Base-by-base conservation (phyloP, 2,329 filamentous ascomycete genomes). In the Trichoderma sp. region DNA sequence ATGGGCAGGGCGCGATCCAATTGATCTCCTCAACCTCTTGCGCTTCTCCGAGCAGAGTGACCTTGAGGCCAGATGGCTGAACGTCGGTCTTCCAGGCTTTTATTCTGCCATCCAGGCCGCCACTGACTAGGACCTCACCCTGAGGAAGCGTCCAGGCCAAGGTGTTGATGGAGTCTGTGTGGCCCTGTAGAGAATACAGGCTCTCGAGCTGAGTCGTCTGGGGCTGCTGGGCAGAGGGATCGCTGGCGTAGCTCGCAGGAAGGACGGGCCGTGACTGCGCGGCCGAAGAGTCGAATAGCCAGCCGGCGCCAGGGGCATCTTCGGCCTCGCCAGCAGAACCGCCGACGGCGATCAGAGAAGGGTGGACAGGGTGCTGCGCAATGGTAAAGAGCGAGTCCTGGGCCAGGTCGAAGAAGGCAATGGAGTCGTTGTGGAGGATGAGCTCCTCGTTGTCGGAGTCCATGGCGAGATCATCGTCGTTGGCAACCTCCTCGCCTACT, bases 11-110 rank as follows among this genome's bases (percentile, higher is more conserved):
- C 1, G 84, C 81, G 39, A 98, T 81, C 94, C 95, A 99, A 83
- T 96, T 97, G 76, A 99, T 91, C 81, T 98, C 95, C 74, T 96
- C 91, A 11, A 97, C 95, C 79, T 99, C 96, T 76, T 94, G 91
- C 3, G 89, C 87, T 76, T 96, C 92, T 67, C 87, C 91, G 10
- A 97, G 80, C 75, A 92, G 91, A 55, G 85, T 83, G 75, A 87
- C 79, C 63, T 84, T 81, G 58, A 83, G 78, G 70, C 84, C 84
- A 46, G 82, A 72, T 73, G 81, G 72, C 75, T 83, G 76, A 77
- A 85, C 74, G 14, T 81, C 78, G 1, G 86, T 78, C 72, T 87
- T 84, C 85, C 91, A 94, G 16, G 89, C 89, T 72, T 91, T 87
- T 73, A 99, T 77, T 72, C 89, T 89, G 13, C 96, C 96, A 78